Conservation (phyloP, 345 rosid genomes). For the Rhodomyrtus tomentosa region DNA sequence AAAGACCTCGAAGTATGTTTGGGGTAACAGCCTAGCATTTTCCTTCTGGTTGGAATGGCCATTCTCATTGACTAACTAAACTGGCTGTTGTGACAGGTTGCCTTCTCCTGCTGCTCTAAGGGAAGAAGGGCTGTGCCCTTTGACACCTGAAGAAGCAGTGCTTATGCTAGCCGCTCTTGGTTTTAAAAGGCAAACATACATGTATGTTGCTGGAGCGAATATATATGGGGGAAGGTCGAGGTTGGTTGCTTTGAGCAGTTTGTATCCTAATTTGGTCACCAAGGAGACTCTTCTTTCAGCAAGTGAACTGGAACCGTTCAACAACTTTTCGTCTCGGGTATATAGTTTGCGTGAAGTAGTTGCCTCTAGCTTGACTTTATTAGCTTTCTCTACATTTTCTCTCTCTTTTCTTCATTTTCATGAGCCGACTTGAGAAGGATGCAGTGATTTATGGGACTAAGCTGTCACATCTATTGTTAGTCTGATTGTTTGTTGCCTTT, state of each 20-base stretch:
- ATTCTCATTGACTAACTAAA: background rate
- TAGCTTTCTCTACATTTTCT: background rate
- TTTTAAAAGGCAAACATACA: constrained; percentile 62
- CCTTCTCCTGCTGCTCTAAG: constrained; percentile 69
- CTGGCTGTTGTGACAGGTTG: constrained; percentile 28
- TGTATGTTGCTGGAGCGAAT: constrained; percentile 83
- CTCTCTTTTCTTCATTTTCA: background rate
- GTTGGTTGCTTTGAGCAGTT: constrained; percentile 58
- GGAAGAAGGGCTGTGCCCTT: constrained; percentile 81
- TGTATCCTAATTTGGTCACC: constrained; percentile 83
- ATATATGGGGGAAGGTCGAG: constrained; percentile 67
- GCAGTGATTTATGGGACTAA: background rate
- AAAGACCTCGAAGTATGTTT: constrained; percentile 40
- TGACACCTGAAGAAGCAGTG: constrained; percentile 89
- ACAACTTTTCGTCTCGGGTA: constrained; percentile 88
- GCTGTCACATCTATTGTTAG: background rate
- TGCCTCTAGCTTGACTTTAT: background rate
- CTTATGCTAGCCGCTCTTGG: constrained; percentile 97
- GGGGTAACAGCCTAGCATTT: background rate
- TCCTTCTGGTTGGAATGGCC: background rate
- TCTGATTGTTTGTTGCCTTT: background rate
- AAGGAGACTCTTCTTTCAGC: constrained; percentile 82
- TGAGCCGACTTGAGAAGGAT: background rate
- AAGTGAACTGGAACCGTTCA: constrained; percentile 67
- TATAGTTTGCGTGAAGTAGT: background rate